A percentile compares a stretch with the other conserved stretches of the same genome.
Conservation (phyloP, 192 early-diverging fungal genomes). For the Diversispora eburnea region DNA sequence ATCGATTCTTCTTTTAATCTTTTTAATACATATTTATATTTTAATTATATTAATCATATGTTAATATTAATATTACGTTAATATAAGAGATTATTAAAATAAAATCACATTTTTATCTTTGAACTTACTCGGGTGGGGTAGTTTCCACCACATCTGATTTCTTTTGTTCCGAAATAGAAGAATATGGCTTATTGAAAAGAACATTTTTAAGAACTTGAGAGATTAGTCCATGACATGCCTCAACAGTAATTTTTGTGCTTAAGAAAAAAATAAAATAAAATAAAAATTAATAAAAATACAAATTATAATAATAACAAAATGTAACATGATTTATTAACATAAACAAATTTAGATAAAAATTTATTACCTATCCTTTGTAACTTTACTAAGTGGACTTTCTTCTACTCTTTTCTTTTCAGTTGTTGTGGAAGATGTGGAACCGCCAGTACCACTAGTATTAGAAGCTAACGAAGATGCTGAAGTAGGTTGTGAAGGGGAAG, state of each 20-base stretch:
- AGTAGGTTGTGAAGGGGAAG: neutral
- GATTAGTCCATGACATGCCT: constrained; percentile 77
- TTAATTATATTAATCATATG: no score
- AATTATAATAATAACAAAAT: neutral
- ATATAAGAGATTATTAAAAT: no score
- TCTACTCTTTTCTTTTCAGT: constrained; percentile 58
- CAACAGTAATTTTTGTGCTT: constrained; percentile 72
- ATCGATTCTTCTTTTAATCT: no score
- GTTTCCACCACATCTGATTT: neutral
- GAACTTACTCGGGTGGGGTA: no score
- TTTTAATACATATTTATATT: no score
- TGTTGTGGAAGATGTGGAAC: constrained; percentile 11
- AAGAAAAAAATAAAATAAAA: constrained; percentile 17
- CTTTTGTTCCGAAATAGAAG: neutral
- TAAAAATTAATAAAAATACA: neutral
- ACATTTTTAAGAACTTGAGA: constrained; percentile 81
- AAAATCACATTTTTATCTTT: neutral
- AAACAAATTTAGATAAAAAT: neutral
- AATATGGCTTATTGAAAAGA: constrained; percentile 60
- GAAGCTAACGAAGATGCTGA: neutral
- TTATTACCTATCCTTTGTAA: constrained; percentile 65
- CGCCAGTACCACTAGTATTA: neutral
- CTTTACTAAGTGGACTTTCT: constrained; percentile 63
- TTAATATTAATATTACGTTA: no score
- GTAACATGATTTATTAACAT: neutral